A percentile compares a stretch with the other conserved stretches of the same genome.
Evolutionary conservation across 2,329 filamentous ascomycete species (phyloP).

Genomic region (Trichoderma sp.): DNA sequence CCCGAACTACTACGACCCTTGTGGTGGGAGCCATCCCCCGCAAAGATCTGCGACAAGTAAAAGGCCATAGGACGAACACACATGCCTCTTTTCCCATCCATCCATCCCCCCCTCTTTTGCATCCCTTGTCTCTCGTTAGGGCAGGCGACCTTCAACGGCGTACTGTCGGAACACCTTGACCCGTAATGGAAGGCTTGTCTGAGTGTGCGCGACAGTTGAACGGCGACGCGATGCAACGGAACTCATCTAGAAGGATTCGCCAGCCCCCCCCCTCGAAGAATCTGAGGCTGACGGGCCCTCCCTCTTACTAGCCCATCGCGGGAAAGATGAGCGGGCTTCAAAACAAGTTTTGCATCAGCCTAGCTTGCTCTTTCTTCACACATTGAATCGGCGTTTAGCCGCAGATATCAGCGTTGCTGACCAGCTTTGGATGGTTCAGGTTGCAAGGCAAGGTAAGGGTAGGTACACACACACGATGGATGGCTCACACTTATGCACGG

Average conservation of each 20-base stretch:
- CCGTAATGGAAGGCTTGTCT: not conserved
- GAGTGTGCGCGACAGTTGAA: not conserved
- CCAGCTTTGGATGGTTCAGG: not conserved
- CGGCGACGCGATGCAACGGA: slow-evolving; percentile 7
- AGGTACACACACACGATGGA: not conserved
- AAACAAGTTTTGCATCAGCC: slow-evolving; percentile 1
- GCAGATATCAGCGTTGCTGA: slow-evolving; percentile 4
- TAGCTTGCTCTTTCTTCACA: not conserved
- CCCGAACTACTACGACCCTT: not conserved
- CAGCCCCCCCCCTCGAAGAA: not conserved
- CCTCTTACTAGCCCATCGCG: not conserved
- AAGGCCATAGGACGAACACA: not conserved
- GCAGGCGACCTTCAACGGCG: not conserved
- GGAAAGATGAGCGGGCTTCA: not conserved
- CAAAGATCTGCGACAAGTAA: slow-evolving; percentile 7
- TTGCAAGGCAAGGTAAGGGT: not conserved
- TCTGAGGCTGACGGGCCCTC: not conserved
- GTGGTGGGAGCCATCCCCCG: not conserved
- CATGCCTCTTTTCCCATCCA: no score
- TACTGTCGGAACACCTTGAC: not conserved
- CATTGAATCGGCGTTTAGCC: not conserved
- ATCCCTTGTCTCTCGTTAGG: not conserved
- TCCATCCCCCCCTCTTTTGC: not conserved
- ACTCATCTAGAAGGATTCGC: not conserved
- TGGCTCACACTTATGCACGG: not conserved